Percentiles rank a stretch among this genome's conserved stretches.
These are phyloP conservation scores for Acanthamoeba castellanii DNA, from an alignment of 208 protist genomes.

Conservation along the genomic window DNA sequence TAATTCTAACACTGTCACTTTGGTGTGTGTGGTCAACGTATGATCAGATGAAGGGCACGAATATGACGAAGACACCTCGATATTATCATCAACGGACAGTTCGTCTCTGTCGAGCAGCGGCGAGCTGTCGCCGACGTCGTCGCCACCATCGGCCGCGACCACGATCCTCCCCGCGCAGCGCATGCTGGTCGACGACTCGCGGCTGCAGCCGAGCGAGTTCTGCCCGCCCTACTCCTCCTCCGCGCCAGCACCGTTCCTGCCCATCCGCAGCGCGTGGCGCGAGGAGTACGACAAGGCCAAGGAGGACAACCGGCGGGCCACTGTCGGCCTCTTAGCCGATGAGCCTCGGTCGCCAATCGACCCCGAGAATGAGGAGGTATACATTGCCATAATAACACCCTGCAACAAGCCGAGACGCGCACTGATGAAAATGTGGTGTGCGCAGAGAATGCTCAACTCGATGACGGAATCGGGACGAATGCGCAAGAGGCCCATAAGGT, in stretches of 20 bases:
- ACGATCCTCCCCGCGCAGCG: not conserved
- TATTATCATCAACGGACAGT: not conserved
- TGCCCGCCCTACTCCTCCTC: not conserved
- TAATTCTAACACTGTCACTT: not conserved
- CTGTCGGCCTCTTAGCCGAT: no score
- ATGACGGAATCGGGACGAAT: not conserved
- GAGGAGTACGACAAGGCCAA: not conserved
- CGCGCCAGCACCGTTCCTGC: not conserved
- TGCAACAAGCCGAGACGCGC: not conserved
- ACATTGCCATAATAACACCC: no score
- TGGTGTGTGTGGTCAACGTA: not conserved
- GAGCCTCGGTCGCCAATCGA: not conserved
- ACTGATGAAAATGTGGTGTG: not conserved
- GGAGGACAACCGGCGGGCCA: not conserved
- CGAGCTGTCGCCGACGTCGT: not conserved
- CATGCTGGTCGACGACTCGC: not conserved
- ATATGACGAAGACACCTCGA: not conserved
- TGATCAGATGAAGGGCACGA: not conserved
- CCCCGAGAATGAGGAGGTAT: no score
- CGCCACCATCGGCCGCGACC: not conserved
- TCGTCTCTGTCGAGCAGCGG: not conserved
- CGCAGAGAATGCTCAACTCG: not conserved
- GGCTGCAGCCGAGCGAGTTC: not conserved
- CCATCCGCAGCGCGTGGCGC: not conserved
- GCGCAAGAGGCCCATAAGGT: conserved; percentile 2